Percentiles rank a stretch among this genome's conserved stretches.
phyloP scores from a whole-genome alignment of 139 green algal species.

The Chlorella vulgaris region DNA sequence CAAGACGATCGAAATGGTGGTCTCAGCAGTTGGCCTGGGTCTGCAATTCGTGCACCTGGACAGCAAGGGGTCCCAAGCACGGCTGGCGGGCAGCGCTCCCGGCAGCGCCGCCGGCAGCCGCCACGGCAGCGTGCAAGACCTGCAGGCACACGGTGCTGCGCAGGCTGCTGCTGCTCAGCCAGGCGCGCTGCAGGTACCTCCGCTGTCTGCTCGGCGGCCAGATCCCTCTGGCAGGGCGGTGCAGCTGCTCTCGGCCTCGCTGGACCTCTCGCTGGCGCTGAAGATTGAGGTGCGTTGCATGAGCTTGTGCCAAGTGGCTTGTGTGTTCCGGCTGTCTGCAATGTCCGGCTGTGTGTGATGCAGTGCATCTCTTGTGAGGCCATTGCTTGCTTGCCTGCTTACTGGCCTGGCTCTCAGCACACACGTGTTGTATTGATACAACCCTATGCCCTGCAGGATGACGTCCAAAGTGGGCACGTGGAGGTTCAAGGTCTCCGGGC shows the following conservation, averaged over 20 bases:
- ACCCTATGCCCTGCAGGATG: constrained; percentile 11
- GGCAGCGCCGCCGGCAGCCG: background rate
- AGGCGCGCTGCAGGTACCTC: background rate
- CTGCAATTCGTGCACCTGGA: constrained; percentile 64
- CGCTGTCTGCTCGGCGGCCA: background rate
- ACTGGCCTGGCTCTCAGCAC: no score
- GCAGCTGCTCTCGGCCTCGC: constrained; percentile 53
- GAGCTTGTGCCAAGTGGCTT: background rate
- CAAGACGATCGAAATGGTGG: constrained; percentile 49
- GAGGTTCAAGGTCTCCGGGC: constrained; percentile 54
- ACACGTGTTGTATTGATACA: no score
- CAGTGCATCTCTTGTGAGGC: no score
- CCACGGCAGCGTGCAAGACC: background rate
- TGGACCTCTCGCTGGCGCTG: constrained; percentile 48
- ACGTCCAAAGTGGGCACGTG: constrained; percentile 31
- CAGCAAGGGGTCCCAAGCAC: background rate
- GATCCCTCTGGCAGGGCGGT: constrained; percentile 20
- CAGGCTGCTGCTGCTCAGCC: no score
- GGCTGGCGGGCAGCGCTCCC: background rate
- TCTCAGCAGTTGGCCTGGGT: constrained; percentile 55
- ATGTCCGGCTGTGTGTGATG: background rate
- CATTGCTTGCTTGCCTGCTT: no score
- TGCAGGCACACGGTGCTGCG: no score
- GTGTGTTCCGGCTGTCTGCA: background rate
- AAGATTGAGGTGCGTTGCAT: constrained; percentile 8